Evolutionary conservation across 2,329 filamentous ascomycete species (phyloP), one percentile per base, ranked within the genome.

Genomic region (Arthrobotrys entomopaga): DNA sequence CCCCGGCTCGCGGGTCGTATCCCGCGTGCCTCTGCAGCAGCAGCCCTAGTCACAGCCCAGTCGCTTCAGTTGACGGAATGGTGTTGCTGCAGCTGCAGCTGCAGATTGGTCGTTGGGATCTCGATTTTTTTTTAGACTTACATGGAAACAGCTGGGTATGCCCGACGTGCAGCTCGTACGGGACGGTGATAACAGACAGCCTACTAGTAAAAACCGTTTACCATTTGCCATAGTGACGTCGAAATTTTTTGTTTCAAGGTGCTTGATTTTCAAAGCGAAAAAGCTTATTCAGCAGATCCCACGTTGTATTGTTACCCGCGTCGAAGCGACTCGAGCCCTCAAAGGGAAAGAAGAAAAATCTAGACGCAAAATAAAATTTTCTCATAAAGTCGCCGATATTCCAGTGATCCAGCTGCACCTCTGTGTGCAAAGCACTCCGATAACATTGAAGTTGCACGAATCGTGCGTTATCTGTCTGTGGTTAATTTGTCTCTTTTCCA

Each of bases 401-500:
- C 26, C 19, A 22, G 19, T 13, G n/a, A 54, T 22, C 50, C 59
- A 64, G 53, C 43, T 48, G 40, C 52, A 24, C 16, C 65, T 49
- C 54, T 49, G 43, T 34, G 29, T 49, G 16, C 34, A n/a, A 70
- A 38, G 46, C 40, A 48, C 22, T 8, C 19, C 2, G 20, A 50
- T n/a, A n/a, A n/a, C 29, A 34, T 3, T 34, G 46, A 20, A 56
- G 24, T 20, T 10, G 34, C 53, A 26, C 46, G 61, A 50, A 57
- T 29, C 38, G 40, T 60, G 56, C 49, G 48, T 61, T 69, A 61
- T 69, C 65, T 49, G 16, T 48, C 54, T 49, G 50, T 56, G 40
- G 69, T 73, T 64, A 34, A 66, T 57, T 65, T 54, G 19, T 5
- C 40, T 22, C 16, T 49, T 49, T 59, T 54, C 50, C 53, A 65